A percentile compares a stretch with the other conserved stretches of the same genome.
Evolutionary conservation across 495 filamentous ascomycete genomes (phyloP).

Genomic region (Aspergillus egyptiacus): DNA sequence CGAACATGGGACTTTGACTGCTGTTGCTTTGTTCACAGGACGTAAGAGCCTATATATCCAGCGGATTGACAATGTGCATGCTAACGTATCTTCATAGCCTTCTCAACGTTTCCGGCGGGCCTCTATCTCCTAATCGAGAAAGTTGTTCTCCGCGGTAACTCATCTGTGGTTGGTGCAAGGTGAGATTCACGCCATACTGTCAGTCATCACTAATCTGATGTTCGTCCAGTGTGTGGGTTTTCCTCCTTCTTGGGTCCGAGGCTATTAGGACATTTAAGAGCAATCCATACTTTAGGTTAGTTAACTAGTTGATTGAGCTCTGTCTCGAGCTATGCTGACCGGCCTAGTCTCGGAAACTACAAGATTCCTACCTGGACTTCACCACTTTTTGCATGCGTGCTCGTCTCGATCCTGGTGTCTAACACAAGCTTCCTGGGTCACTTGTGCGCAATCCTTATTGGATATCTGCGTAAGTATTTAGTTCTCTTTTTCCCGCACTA

Average conservation of each 20-base stretch:
- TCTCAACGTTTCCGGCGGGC: conserved; percentile 71
- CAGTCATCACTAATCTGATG: conserved; percentile 10
- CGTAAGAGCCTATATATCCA: conserved; percentile 53
- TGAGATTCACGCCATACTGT: conserved; percentile 32
- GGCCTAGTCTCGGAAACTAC: conserved; percentile 47
- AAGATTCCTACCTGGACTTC: conserved; percentile 89
- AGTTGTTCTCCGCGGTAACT: conserved; percentile 57
- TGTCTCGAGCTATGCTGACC: conserved; percentile 5
- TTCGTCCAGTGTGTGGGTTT: conserved; percentile 71
- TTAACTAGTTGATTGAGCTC: not conserved
- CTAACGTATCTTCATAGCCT: conserved; percentile 46
- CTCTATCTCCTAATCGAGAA: conserved; percentile 68
- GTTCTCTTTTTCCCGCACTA: not conserved
- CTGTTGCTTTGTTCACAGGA: conserved; percentile 77
- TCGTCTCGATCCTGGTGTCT: conserved; percentile 68
- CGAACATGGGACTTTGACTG: conserved; percentile 87
- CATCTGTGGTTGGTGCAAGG: conserved; percentile 75
- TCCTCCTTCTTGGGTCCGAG: conserved; percentile 77
- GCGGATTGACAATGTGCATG: not conserved
- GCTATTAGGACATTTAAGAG: conserved; percentile 70
- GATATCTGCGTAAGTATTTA: conserved; percentile 71
- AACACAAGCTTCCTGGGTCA: conserved; percentile 82
- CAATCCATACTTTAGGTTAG: conserved; percentile 66
- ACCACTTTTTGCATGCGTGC: conserved; percentile 66
- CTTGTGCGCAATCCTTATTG: conserved; percentile 70